Conservation (phyloP, 805 yeast genomes). For the Isabelozyma gotoi region DNA sequence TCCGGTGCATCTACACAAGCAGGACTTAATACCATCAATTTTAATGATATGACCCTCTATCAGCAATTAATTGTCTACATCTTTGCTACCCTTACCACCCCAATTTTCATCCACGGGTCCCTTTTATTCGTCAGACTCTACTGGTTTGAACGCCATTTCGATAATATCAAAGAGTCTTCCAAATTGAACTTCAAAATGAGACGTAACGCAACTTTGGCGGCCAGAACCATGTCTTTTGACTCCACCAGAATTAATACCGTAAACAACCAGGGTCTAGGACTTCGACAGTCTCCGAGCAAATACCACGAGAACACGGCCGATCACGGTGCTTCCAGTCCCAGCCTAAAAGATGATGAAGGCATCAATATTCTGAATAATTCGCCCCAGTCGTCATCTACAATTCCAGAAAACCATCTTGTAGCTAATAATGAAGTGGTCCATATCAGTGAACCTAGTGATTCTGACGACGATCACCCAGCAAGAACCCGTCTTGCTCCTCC, state of each 20-base stretch:
- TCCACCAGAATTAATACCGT: conserved; percentile 20
- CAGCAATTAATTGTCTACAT: conserved; percentile 79
- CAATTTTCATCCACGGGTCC: conserved; percentile 82
- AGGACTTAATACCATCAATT: conserved; percentile 79
- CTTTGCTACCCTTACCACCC: conserved; percentile 69
- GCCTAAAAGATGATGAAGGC: conserved; percentile 8
- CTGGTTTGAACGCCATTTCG: conserved; percentile 88
- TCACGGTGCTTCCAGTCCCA: background rate
- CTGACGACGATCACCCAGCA: conserved; percentile 15
- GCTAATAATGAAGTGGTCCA: conserved; percentile 17
- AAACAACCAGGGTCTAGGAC: conserved; percentile 32
- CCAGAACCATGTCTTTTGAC: conserved; percentile 38
- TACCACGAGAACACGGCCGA: background rate
- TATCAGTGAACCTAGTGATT: conserved; percentile 47
- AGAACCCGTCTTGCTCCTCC: conserved; percentile 1
- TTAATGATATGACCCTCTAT: conserved; percentile 62
- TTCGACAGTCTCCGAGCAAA: background rate
- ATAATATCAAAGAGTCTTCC: conserved; percentile 76
- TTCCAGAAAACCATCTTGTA: background rate
- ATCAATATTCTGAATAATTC: conserved; percentile 3
- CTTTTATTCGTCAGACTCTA: conserved; percentile 76
- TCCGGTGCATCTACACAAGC: conserved; percentile 86
- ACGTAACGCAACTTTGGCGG: conserved; percentile 70
- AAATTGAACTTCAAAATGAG: conserved; percentile 79
- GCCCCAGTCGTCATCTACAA: conserved; percentile 14